Conservation (phyloP, 2,329 filamentous ascomycete species). For the Thyridium curvatum region DNA sequence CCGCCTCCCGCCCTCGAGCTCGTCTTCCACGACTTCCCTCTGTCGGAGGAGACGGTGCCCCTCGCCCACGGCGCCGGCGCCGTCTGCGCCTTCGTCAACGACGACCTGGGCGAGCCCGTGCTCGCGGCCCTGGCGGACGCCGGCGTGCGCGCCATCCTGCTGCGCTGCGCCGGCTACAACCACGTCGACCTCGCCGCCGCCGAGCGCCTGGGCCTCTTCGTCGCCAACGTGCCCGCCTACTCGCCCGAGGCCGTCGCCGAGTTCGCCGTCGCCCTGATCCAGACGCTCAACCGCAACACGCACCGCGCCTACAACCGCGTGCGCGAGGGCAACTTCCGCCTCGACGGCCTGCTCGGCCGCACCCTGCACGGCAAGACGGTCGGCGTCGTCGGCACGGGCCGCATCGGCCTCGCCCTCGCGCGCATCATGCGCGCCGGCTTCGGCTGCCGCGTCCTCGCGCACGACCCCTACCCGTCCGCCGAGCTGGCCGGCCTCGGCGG, state of each 20-base stretch:
- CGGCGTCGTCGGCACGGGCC: slow-evolving; percentile 58
- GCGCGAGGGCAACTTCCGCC: slow-evolving; percentile 61
- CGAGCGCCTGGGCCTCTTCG: slow-evolving; percentile 47
- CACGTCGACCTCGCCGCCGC: slow-evolving; percentile 56
- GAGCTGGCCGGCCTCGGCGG: slow-evolving; percentile 41
- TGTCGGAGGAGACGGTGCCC: slow-evolving; percentile 47
- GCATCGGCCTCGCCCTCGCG: slow-evolving; percentile 57
- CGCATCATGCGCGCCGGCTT: slow-evolving; percentile 55
- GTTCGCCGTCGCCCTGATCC: slow-evolving; percentile 60
- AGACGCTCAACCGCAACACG: slow-evolving; percentile 61
- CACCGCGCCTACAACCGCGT: slow-evolving; percentile 64
- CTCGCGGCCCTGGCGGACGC: slow-evolving; percentile 39
- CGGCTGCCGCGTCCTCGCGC: slow-evolving; percentile 55
- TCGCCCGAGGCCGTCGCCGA: slow-evolving; percentile 65
- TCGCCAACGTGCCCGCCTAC: slow-evolving; percentile 62
- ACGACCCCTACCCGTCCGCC: slow-evolving; percentile 47
- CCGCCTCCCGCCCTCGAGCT: slow-evolving; percentile 36
- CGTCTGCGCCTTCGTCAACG: slow-evolving; percentile 65
- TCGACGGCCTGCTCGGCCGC: slow-evolving; percentile 56
- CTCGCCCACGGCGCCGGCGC: slow-evolving; percentile 47
- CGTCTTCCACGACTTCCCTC: slow-evolving; percentile 51
- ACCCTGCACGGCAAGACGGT: slow-evolving; percentile 61
- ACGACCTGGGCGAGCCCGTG: slow-evolving; percentile 44
- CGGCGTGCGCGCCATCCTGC: slow-evolving; percentile 52
- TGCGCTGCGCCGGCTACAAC: slow-evolving; percentile 65